Evolutionary conservation across 2,329 filamentous ascomycete genomes (phyloP), one percentile per base, ranked within the genome.

Genomic region (Phoma sp.): DNA sequence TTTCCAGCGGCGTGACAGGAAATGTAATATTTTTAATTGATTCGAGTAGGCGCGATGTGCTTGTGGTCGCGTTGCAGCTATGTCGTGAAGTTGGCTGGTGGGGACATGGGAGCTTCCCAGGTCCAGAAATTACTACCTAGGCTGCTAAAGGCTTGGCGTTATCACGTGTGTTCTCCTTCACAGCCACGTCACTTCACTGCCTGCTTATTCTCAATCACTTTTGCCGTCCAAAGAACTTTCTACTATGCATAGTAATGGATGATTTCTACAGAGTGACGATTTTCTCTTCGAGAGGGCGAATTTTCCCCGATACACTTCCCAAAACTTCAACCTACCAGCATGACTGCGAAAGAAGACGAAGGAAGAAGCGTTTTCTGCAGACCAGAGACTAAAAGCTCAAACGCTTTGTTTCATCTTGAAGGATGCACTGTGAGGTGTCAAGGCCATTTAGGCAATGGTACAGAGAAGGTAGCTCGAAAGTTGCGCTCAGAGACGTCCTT

Each of bases 81-180:
- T 22, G 44, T 32, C 55, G 61, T 47, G 57, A 58, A 52, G 60
- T 59, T 55, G 43, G 53, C 49, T 57, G 55, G 62, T 62, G 60
- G 60, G 63, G 58, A 61, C 58, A 32, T 56, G 7, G 43, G 39
- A 56, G 53, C 53, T 56, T 60, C 50, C 64, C 48, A 47, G 54
- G 49, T 55, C 54, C 49, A 60, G 59, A 66, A 65, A 61, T 62
- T 65, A 59, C 64, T 62, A 57, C 39, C 52, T 56, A 65, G 62
- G 62, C 59, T 44, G 45, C 48, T 38, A 38, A 38, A 11, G 18
- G 43, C 30, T 54, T 54, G 45, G 47, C 47, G 22, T 8, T 4
- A 37, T 53, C 48, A 52, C 49, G 48, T 57, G 54, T 27, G 13
- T 7, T 1, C 13, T 3, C 24, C 7, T 47, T 52, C 44, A 53